phyloP scores from a whole-genome alignment of 2,329 filamentous ascomycete species.

The Xylariaceae sp. region DNA sequence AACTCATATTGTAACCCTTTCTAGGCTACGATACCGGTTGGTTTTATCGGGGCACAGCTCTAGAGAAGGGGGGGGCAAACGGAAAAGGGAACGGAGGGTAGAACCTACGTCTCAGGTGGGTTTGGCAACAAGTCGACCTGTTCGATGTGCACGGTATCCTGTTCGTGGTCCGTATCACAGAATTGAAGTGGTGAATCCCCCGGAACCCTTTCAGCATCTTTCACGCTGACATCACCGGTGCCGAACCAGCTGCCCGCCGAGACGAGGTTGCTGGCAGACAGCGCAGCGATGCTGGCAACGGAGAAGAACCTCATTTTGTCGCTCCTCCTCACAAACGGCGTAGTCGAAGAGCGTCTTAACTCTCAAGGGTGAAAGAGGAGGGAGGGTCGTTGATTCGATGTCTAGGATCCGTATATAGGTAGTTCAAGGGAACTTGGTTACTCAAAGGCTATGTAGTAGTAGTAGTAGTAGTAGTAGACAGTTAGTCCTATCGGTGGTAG shows the following conservation, averaged over 20 bases:
- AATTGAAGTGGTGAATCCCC: slow-evolving; percentile 86
- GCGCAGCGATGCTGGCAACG: slow-evolving; percentile 51
- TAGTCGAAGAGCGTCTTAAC: neutral
- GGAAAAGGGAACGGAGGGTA: neutral
- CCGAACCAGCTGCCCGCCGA: slow-evolving; percentile 58
- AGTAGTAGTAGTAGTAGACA: no score
- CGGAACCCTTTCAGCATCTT: slow-evolving; percentile 69
- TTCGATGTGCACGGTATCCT: slow-evolving; percentile 78
- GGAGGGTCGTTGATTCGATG: neutral
- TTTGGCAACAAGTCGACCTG: slow-evolving; percentile 84
- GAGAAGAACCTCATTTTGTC: slow-evolving; percentile 51
- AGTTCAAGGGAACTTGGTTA: neutral
- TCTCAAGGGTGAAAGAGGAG: neutral
- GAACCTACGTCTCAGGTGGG: slow-evolving; percentile 81
- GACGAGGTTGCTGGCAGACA: slow-evolving; percentile 47
- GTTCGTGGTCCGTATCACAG: slow-evolving; percentile 70
- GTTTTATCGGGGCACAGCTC: neutral
- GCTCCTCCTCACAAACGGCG: neutral
- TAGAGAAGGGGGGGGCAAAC: neutral
- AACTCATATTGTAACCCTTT: neutral
- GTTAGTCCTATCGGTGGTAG: neutral
- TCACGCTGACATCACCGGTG: slow-evolving; percentile 55
- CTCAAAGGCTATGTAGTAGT: no score
- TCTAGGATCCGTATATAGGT: neutral
- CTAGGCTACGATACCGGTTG: neutral